These are phyloP conservation scores for Oryza longistaminata DNA, from an alignment of 176 grass and related monocot genomes.

Conservation along the genomic window DNA sequence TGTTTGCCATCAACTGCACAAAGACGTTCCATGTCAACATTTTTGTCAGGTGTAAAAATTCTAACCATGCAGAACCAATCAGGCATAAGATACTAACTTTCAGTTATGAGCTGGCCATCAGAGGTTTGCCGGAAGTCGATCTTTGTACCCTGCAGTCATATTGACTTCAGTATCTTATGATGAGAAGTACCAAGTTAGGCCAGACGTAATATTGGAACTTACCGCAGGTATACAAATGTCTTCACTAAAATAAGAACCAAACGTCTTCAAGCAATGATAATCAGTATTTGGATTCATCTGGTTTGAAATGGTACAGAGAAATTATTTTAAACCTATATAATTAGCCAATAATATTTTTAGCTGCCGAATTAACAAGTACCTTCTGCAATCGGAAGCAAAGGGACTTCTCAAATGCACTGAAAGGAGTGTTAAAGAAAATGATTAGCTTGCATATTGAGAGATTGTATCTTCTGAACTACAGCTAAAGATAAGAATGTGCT, in stretches of 20 bases:
- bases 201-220: constrained; percentile 35
- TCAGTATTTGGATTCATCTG: constrained; percentile 93
- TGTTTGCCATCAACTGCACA: constrained; percentile 84
- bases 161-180: not conserved
- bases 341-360: constrained; percentile 5
- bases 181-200: not conserved
- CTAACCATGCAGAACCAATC: not conserved
- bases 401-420: constrained; percentile 83
- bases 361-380: constrained; percentile 48
- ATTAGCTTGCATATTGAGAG: constrained; percentile 13
- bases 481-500: not conserved
- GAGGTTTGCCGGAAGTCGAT: constrained; percentile 89
- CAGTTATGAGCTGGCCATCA: constrained; percentile 84
- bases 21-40: constrained; percentile 20
- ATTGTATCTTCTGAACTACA: constrained; percentile 16
- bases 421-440: constrained; percentile 27
- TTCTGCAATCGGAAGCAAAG: constrained; percentile 70
- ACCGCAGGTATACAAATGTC: constrained; percentile 84
- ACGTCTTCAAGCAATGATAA: constrained; percentile 69
- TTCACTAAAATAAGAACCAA: constrained; percentile 86
- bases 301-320: constrained; percentile 7
- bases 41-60: not conserved
- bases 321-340: not conserved
- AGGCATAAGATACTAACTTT: constrained; percentile 55
- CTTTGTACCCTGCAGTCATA: constrained; percentile 83